A percentile compares a stretch with the other conserved stretches of the same genome.
These are phyloP conservation scores for Coniochaeta sp. DNA, from an alignment of 2,329 filamentous ascomycete genomes.

Conservation along the genomic window DNA sequence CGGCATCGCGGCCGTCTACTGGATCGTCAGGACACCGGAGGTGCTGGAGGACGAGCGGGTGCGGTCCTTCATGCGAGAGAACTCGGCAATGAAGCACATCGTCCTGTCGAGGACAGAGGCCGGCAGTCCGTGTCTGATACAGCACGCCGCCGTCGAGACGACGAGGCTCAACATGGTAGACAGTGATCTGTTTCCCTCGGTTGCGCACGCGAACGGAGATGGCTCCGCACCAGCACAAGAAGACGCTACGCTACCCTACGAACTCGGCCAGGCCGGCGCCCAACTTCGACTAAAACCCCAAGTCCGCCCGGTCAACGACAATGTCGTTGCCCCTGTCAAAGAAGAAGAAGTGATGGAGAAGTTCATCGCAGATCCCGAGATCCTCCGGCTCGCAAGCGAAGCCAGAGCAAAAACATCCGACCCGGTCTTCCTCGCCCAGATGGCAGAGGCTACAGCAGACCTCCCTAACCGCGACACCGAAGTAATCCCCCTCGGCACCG, in stretches of 20 bases:
- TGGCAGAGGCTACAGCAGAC: constrained; percentile 48
- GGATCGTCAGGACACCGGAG: constrained; percentile 64
- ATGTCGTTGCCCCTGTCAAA: constrained; percentile 40
- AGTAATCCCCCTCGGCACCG: constrained; percentile 82
- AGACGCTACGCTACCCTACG: constrained; percentile 15
- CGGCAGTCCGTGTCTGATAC: constrained; percentile 66
- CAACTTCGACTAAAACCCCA: constrained; percentile 39
- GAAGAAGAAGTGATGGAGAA: constrained; percentile 32
- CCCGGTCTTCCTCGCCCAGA: constrained; percentile 37
- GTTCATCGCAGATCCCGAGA: constrained; percentile 21
- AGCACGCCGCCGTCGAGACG: constrained; percentile 57
- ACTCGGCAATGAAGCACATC: constrained; percentile 59
- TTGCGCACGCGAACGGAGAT: constrained; percentile 6
- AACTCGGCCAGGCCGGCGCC: constrained; percentile 35
- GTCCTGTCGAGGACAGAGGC: constrained; percentile 68
- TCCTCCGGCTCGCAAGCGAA: constrained; percentile 43
- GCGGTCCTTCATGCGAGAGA: constrained; percentile 59
- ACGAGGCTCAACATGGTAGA: constrained; percentile 68
- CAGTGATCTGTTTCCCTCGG: constrained; percentile 55
- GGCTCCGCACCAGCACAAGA: background rate
- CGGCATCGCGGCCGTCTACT: constrained; percentile 63
- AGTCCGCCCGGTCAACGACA: constrained; percentile 35
- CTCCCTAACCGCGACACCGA: constrained; percentile 71
- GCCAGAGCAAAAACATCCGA: constrained; percentile 34
- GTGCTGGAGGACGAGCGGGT: constrained; percentile 57